Conservation (phyloP, 305 asterid genomes). For the Fraxinus latifolia region DNA sequence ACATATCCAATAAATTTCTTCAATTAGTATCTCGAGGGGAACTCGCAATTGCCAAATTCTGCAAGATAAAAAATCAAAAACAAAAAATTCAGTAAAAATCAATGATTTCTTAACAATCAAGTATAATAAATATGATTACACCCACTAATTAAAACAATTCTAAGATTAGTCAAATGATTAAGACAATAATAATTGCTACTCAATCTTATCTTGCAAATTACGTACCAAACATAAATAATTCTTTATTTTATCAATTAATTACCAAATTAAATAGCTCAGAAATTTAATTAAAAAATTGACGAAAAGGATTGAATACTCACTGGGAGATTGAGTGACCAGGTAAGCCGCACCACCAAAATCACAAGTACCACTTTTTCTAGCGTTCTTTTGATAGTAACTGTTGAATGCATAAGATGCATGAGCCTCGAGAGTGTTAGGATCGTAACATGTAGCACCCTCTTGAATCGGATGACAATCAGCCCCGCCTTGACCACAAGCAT, state of each 20-base stretch:
- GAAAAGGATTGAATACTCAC: constrained; percentile 38
- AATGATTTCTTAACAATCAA: neutral
- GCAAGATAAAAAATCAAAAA: constrained; percentile 22
- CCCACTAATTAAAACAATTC: neutral
- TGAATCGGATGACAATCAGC: constrained; percentile 81
- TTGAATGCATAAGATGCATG: constrained; percentile 81
- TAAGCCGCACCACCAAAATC: constrained; percentile 65
- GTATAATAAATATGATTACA: neutral
- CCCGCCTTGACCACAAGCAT: constrained; percentile 70
- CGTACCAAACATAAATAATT: neutral
- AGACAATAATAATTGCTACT: neutral
- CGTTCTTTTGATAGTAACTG: constrained; percentile 62
- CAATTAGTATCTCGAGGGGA: constrained; percentile 35
- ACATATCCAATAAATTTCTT: neutral
- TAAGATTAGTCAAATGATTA: neutral
- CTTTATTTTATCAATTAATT: neutral
- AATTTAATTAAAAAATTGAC: neutral
- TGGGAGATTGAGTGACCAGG: constrained; percentile 60
- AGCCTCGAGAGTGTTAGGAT: constrained; percentile 52
- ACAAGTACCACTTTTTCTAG: constrained; percentile 54
- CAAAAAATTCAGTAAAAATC: neutral
- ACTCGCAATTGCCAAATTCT: constrained; percentile 58
- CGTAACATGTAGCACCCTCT: constrained; percentile 57
- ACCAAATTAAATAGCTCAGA: neutral
- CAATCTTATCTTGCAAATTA: neutral